Evolutionary conservation across 2,329 filamentous ascomycete species (phyloP), one percentile per base, ranked within the genome.

Genomic region (Ophiostoma montium): DNA sequence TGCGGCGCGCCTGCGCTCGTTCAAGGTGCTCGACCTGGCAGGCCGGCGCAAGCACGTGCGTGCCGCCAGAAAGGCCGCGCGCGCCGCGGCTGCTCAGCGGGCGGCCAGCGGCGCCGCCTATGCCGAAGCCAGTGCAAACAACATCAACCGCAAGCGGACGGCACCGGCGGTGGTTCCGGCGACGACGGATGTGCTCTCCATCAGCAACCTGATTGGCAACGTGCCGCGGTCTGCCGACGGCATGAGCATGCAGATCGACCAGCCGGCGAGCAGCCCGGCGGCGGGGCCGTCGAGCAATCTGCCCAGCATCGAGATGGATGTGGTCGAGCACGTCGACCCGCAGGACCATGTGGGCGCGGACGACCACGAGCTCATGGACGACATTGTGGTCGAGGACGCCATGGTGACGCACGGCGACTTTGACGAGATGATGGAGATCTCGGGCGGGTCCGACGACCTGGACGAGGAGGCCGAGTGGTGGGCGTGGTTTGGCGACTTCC

Each of bases 1-100:
- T 35, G 57, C 57, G 1, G 49, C 38, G 16, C 56, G 55, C 2
- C 31, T 57, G 15, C 54, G 56, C 7, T 54, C 54, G 2, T 54
- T 52, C 35, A 57, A 56, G 47, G 39, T 38, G n/a, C 23, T 54
- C 11, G 52, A 52, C 21, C 21, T 55, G 7, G 18, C 38, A 9
- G 46, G 51, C 8, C 38, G 35, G n/a, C 50, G 51, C 13, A 54
- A 52, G 39, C n/a, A 33, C 27, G 18, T n/a, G n/a, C 31, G 31
- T 4, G 30, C 27, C 2, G 42, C 27, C 16, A 44, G 32, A 27
- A 44, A 33, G 7, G 30, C 42, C 10, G 42, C 42, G 12, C 18
- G 18, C 5, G 35, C 35, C 10, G 46, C 31, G 31, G 39, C 39
- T 0, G 23, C 39, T 1, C 13, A 27, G 5, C 23, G 23, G 23